Conservation (phyloP, 148 eudicot species). For the Amaranthus hypochondriacus region DNA sequence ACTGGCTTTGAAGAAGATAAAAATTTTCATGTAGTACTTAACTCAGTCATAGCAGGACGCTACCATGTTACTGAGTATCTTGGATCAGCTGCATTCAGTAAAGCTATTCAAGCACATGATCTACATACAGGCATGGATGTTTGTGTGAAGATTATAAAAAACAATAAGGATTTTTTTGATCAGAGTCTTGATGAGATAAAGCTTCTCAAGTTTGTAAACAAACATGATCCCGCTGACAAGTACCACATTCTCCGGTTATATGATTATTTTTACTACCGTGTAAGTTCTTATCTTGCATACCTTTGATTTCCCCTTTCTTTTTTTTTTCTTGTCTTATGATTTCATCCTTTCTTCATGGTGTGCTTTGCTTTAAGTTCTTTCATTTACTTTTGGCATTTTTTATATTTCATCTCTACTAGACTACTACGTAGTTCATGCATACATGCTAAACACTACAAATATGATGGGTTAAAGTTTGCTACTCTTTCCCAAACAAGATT, state of each 20-base stretch:
- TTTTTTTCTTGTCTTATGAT: not conserved
- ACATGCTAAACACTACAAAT: not conserved
- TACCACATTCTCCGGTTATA: conserved; percentile 87
- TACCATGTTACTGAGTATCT: conserved; percentile 99
- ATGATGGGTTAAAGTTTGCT: not conserved
- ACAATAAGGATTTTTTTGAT: conserved; percentile 98
- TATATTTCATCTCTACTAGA: not conserved
- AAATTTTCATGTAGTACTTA: conserved; percentile 84
- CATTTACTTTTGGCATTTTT: not conserved
- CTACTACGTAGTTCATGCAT: not conserved
- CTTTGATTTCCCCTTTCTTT: not conserved
- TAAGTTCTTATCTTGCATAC: conserved; percentile 40
- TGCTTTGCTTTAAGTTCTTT: not conserved
- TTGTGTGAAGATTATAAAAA: conserved; percentile 94
- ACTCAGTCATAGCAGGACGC: conserved; percentile 94
- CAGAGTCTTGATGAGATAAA: conserved; percentile 99
- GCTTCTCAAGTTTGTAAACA: conserved; percentile 93
- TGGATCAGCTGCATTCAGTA: conserved; percentile 99
- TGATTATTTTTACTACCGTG: conserved; percentile 95
- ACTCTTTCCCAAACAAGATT: not conserved
- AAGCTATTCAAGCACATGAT: conserved; percentile 99
- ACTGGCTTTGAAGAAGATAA: conserved; percentile 99
- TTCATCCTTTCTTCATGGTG: not conserved
- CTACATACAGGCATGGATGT: conserved; percentile 99
- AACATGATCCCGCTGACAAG: conserved; percentile 94